Evolutionary conservation across 208 protist genomes (phyloP), one percentile per base, ranked within the genome.

Genomic region (Giardia muris): DNA sequence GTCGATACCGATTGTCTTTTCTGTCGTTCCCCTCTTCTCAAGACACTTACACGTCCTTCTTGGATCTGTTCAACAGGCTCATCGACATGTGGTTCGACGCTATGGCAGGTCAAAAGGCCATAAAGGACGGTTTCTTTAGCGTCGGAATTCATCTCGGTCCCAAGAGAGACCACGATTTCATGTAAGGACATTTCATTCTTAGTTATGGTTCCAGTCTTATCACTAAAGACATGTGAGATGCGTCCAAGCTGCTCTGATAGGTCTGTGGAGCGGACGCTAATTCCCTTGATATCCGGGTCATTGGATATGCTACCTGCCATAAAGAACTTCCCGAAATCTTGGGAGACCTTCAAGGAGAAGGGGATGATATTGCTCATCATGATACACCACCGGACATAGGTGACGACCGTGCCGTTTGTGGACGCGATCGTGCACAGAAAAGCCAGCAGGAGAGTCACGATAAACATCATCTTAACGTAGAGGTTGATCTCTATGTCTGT

Each of bases 131-230:
- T 76, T 76, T 76, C 57, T 39, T 30, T 39, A 39, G 0, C 95
- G 93, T 43, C 94, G 67, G 0, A 45, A 4, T 92, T 4, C 94
- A 93, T 91, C 95, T 94, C 0, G 91, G 89, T 3, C 93, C 94
- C 1, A n/a, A n/a, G n/a, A n/a, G n/a, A n/a, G n/a, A n/a, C n/a
- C 96, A 93, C 67, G 95, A 95, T 87, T 96, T 92, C 30, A 94
- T 91, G 43, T 92, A 97, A 96, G 67, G 95, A 92, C 96, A 97
- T 98, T 87, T 96, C 97, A 93, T 98, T 98, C 93, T 98, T 96
- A 0, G 98, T 99, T 22, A 99, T 93, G 46, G 98, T 99, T 67
- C 98, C 98, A 2, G 98, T 99, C 95, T 99, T 99, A 94, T 99
- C 98, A 22, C 96, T 97, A 91, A 99, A 97, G 43, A 99, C 94